These are phyloP conservation scores for Epichloe hybrida DNA, from an alignment of 2,329 filamentous ascomycete species.

Conservation along the genomic window DNA sequence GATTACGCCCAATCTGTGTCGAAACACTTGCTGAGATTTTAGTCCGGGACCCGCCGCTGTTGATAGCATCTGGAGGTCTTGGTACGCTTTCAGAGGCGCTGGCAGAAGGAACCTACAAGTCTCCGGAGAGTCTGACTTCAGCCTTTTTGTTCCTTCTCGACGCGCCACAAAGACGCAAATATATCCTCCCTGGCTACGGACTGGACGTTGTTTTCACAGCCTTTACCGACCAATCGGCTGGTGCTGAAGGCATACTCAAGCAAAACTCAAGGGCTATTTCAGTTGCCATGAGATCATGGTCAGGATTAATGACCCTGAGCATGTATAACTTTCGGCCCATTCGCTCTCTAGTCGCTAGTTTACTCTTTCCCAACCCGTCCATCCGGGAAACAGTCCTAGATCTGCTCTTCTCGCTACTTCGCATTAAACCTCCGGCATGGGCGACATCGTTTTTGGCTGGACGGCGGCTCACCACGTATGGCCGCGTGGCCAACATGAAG, in stretches of 20 bases:
- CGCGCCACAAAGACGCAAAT: slow-evolving; percentile 64
- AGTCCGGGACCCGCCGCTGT: slow-evolving; percentile 66
- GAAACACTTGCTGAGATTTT: slow-evolving; percentile 89
- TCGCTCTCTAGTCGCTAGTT: slow-evolving; percentile 57
- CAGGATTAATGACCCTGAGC: slow-evolving; percentile 74
- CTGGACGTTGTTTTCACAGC: slow-evolving; percentile 80
- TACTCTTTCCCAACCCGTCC: slow-evolving; percentile 41
- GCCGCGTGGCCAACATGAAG: slow-evolving; percentile 78
- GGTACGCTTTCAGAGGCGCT: slow-evolving; percentile 82
- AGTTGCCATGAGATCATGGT: slow-evolving; percentile 85
- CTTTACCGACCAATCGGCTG: slow-evolving; percentile 69
- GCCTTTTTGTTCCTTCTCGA: slow-evolving; percentile 88
- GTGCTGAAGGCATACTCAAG: slow-evolving; percentile 53
- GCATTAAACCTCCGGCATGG: slow-evolving; percentile 87
- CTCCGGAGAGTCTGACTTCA: slow-evolving; percentile 74
- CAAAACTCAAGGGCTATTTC: slow-evolving; percentile 87
- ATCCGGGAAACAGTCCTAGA: slow-evolving; percentile 73
- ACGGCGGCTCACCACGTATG: slow-evolving; percentile 85
- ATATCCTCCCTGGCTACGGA: slow-evolving; percentile 77
- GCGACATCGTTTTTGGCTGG: slow-evolving; percentile 91
- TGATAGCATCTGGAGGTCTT: slow-evolving; percentile 74
- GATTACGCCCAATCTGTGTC: slow-evolving; percentile 77
- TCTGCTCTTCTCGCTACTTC: slow-evolving; percentile 62
- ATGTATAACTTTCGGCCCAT: slow-evolving; percentile 82
- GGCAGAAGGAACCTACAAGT: slow-evolving; percentile 80